Evolutionary conservation across 345 rosid species (phyloP).

Genomic region (Arabidopsis suecica): DNA sequence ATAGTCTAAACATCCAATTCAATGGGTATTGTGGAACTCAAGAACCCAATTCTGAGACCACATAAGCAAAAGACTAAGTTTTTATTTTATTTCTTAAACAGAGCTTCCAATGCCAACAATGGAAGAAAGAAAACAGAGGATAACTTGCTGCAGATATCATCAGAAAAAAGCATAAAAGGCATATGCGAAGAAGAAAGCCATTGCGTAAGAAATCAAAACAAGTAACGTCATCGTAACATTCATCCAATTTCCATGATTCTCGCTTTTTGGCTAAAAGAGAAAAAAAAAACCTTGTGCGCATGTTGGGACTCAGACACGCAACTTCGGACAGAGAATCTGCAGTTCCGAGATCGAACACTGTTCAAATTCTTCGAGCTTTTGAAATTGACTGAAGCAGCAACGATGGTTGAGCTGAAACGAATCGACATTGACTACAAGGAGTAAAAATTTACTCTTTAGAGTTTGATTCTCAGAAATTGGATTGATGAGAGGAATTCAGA

Average conservation of each 20-base stretch:
- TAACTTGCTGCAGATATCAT: constrained; percentile 2
- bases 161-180: constrained; percentile 22
- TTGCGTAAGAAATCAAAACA: constrained; percentile 30
- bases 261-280: constrained; percentile 34
- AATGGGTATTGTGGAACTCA: neutral
- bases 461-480: constrained; percentile 2
- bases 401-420: constrained; percentile 41
- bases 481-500: neutral
- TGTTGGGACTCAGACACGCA: constrained; percentile 46
- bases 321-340: constrained; percentile 55
- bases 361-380: constrained; percentile 32
- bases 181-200: constrained; percentile 6
- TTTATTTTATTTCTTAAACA: neutral
- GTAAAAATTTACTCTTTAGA: neutral
- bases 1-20: neutral
- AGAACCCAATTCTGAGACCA: neutral
- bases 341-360: constrained; percentile 42
- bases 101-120: constrained; percentile 22
- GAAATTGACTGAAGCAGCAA: constrained; percentile 42
- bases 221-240: constrained; percentile 22
- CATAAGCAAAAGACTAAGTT: neutral
- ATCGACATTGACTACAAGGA: constrained; percentile 25
- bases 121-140: constrained; percentile 21
- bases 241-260: constrained; percentile 24
- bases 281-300: constrained; percentile 55